These are phyloP conservation scores for Sporisorium scitamineum DNA, from an alignment of 1,284 basidiomycete species.

Conservation along the genomic window DNA sequence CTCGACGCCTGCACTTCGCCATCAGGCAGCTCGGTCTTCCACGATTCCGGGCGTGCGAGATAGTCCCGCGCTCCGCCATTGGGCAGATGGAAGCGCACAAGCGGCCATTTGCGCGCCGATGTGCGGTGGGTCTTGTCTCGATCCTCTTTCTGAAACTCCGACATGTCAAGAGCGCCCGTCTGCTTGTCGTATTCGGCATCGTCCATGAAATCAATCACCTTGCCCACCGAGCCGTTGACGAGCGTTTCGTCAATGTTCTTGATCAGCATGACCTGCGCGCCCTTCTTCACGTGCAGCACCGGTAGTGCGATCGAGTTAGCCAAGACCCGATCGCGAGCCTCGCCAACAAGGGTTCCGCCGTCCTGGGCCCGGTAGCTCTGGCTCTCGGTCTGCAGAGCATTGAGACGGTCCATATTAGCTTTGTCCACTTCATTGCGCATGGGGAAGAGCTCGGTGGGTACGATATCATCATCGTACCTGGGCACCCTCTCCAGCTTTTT, in stretches of 20 bases:
- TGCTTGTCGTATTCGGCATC: slow-evolving; percentile 46
- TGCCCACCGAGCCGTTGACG: slow-evolving; percentile 86
- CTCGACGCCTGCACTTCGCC: slow-evolving; percentile 67
- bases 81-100: slow-evolving; percentile 61
- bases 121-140: slow-evolving; percentile 57
- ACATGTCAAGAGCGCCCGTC: slow-evolving; percentile 60
- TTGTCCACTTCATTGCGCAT: slow-evolving; percentile 83
- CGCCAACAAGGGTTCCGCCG: slow-evolving; percentile 44
- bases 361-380: slow-evolving; percentile 58
- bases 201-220: slow-evolving; percentile 71
- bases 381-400: slow-evolving; percentile 37
- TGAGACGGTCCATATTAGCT: slow-evolving; percentile 79
- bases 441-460: slow-evolving; percentile 74
- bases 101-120: slow-evolving; percentile 53
- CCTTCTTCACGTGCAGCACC: slow-evolving; percentile 76
- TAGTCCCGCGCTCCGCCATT: slow-evolving; percentile 57
- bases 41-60: slow-evolving; percentile 59
- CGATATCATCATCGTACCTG: slow-evolving; percentile 50
- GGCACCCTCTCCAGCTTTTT: slow-evolving; percentile 50
- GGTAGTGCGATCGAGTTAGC: slow-evolving; percentile 59
- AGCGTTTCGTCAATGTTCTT: slow-evolving; percentile 81
- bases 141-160: slow-evolving; percentile 46
- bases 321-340: slow-evolving; percentile 50
- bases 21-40: slow-evolving; percentile 70
- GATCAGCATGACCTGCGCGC: slow-evolving; percentile 79